Percentiles rank a stretch among this genome's conserved stretches.
phyloP scores from a whole-genome alignment of 345 rosid genomes.

The Garcia nutans region DNA sequence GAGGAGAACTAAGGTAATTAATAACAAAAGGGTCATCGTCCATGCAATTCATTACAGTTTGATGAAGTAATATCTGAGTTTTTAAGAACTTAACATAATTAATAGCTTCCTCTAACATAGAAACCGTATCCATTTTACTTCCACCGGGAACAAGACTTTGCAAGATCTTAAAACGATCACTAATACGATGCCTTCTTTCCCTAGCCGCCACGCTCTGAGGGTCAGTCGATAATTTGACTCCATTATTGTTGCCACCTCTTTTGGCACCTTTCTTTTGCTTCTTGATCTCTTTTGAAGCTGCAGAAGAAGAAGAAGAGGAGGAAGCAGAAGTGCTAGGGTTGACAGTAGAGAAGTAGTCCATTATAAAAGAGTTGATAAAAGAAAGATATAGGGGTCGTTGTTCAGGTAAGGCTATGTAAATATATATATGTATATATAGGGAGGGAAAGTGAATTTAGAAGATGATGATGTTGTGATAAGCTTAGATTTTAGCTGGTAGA shows the following conservation, averaged over 20 bases:
- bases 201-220: slow-evolving; percentile 95
- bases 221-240: slow-evolving; percentile 65
- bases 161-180: slow-evolving; percentile 78
- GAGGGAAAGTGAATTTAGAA: background rate
- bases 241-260: slow-evolving; percentile 22
- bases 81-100: slow-evolving; percentile 84
- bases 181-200: slow-evolving; percentile 79
- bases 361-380: too few relatives aligned
- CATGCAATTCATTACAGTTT: slow-evolving; percentile 34
- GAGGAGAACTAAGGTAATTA: background rate
- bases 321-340: slow-evolving; percentile 31
- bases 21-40: slow-evolving; percentile 16
- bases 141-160: slow-evolving; percentile 90
- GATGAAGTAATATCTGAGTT: slow-evolving; percentile 74
- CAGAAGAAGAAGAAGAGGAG: slow-evolving; percentile 29
- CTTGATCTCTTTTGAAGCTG: slow-evolving; percentile 7
- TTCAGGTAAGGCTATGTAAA: slow-evolving; percentile 12
- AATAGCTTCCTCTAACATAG: slow-evolving; percentile 87
- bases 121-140: slow-evolving; percentile 82
- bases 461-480: too few relatives aligned
- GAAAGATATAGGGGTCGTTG: too few relatives aligned
- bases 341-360: slow-evolving; percentile 24
- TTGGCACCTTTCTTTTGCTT: slow-evolving; percentile 27
- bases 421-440: too few relatives aligned
- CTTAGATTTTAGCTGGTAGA: too few relatives aligned